A percentile compares a stretch with the other conserved stretches of the same genome.
Evolutionary conservation across 306 rosid genomes (phyloP).

Genomic region (Cucurbita moschata): DNA sequence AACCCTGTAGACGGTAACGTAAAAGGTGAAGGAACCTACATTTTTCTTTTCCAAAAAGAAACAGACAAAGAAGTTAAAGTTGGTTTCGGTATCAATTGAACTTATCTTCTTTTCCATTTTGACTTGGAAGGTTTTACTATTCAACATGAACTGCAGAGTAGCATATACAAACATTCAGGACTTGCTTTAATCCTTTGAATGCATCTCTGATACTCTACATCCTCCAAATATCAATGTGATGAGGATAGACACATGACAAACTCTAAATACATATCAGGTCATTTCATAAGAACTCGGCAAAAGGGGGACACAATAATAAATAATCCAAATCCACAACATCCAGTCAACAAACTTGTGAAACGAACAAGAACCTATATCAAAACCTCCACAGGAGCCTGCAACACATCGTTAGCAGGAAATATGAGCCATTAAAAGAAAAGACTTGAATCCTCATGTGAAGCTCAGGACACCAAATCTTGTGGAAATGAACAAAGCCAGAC

Average conservation of each 20-base stretch:
- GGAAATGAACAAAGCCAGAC: neutral
- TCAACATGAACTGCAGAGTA: neutral
- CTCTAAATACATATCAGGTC: neutral
- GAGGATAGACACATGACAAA: neutral
- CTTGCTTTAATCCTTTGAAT: neutral
- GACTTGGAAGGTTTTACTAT: neutral
- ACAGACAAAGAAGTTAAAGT: neutral
- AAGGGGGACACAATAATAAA: neutral
- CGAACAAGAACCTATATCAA: neutral
- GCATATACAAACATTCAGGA: neutral
- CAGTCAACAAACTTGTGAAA: neutral
- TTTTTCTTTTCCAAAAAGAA: neutral
- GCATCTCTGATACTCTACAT: neutral
- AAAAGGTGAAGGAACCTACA: too few relatives aligned
- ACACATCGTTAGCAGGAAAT: neutral
- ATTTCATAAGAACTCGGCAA: neutral
- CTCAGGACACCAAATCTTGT: neutral
- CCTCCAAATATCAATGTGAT: neutral
- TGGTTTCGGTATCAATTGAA: neutral
- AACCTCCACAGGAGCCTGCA: neutral
- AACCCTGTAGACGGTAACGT: neutral
- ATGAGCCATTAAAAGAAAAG: neutral
- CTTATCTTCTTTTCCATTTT: neutral
- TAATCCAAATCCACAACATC: neutral
- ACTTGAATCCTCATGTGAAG: neutral